A percentile compares a stretch with the other conserved stretches of the same genome.
phyloP scores from a whole-genome alignment of 1,139 yeast species.

The Diutina rugosa region DNA sequence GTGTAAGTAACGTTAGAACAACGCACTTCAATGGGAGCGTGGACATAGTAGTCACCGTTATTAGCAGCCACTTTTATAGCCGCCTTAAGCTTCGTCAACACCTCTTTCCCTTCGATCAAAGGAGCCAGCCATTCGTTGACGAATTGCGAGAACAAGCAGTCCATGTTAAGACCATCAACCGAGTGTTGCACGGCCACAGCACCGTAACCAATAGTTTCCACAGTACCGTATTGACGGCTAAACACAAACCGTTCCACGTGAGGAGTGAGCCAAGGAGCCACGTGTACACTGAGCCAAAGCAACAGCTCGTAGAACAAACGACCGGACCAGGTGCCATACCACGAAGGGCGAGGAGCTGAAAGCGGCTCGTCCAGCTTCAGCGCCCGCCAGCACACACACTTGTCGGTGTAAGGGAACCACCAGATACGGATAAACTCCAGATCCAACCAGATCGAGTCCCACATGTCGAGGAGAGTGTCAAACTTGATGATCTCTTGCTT shows the following conservation, averaged over 20 bases:
- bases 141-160: slow-evolving; percentile 85
- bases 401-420: slow-evolving; percentile 94
- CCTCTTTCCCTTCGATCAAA: slow-evolving; percentile 59
- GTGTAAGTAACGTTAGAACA: slow-evolving; percentile 72
- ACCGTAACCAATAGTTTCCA: slow-evolving; percentile 57
- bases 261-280: slow-evolving; percentile 71
- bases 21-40: slow-evolving; percentile 92
- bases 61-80: slow-evolving; percentile 51
- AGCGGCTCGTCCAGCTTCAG: slow-evolving; percentile 51
- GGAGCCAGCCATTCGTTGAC: slow-evolving; percentile 98
- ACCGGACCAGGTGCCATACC: slow-evolving; percentile 78
- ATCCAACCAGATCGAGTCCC: slow-evolving; percentile 75
- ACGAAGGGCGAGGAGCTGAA: slow-evolving; percentile 58
- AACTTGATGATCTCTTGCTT: slow-evolving; percentile 73
- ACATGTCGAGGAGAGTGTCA: slow-evolving; percentile 49
- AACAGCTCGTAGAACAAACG: slow-evolving; percentile 68
- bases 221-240: slow-evolving; percentile 66
- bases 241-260: slow-evolving; percentile 75
- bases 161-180: slow-evolving; percentile 87
- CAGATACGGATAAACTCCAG: slow-evolving; percentile 87
- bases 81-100: slow-evolving; percentile 49
- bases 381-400: slow-evolving; percentile 87
- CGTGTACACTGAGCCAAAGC: slow-evolving; percentile 65
- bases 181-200: slow-evolving; percentile 66
- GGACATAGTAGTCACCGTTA: slow-evolving; percentile 61